phyloP scores from a whole-genome alignment of 495 filamentous ascomycete genomes.

The Haplographium delicatum region DNA sequence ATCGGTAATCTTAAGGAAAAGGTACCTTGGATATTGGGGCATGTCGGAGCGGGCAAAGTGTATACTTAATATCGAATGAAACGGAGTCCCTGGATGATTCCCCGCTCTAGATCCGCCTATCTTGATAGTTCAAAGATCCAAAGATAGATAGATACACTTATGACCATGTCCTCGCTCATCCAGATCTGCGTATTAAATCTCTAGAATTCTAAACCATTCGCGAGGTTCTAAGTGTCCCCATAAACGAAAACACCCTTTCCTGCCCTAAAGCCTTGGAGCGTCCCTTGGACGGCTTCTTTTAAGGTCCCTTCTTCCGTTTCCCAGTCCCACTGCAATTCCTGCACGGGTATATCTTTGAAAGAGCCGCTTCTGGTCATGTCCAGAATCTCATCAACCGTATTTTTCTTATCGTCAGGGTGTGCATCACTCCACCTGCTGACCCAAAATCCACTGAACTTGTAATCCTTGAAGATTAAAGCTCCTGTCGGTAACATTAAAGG shows the following conservation, averaged over 20 bases:
- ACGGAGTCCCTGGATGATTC: too few relatives aligned
- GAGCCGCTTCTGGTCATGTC: constrained; percentile 64
- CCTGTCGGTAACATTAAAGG: constrained; percentile 72
- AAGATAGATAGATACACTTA: too few relatives aligned
- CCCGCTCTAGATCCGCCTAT: too few relatives aligned
- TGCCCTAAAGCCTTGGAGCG: constrained; percentile 69
- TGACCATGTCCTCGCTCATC: not conserved
- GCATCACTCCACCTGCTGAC: constrained; percentile 81
- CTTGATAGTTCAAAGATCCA: too few relatives aligned
- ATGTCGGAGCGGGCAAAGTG: too few relatives aligned
- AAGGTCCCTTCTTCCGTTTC: constrained; percentile 62
- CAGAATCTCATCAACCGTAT: constrained; percentile 76
- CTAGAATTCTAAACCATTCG: not conserved
- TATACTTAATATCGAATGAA: too few relatives aligned
- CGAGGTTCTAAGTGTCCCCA: constrained; percentile 21
- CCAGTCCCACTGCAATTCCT: constrained; percentile 75
- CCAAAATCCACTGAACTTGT: constrained; percentile 90
- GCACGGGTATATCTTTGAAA: constrained; percentile 76
- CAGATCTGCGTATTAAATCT: too few relatives aligned
- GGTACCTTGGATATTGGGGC: too few relatives aligned
- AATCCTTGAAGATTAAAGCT: constrained; percentile 83
- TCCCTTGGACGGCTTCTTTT: constrained; percentile 62
- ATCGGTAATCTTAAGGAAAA: too few relatives aligned
- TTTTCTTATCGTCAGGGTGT: constrained; percentile 67
- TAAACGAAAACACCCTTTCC: constrained; percentile 89